Base-by-base conservation (phyloP, 192 early-diverging fungal genomes). In the Coemansia sp. region DNA sequence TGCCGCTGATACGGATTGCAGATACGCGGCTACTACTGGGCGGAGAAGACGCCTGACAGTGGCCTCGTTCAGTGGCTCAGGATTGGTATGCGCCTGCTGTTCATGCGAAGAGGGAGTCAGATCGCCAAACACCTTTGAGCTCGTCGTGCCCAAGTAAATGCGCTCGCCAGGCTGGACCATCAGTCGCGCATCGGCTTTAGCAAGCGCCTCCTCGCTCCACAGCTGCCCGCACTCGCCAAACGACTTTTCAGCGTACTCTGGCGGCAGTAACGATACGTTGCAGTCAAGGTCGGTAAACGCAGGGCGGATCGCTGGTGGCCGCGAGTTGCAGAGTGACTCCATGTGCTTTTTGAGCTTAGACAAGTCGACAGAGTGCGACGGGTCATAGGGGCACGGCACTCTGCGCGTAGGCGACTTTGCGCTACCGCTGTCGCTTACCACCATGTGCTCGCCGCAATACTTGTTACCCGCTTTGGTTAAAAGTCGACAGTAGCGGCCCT, bases 381-480 rank as follows among this genome's bases (percentile, higher is more conserved):
- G 82, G 67, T 92, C 91, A 41, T 86, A 91, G 14, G 92, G 91
- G 64, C 92, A 94, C 14, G 89, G 90, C 12, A 94, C 83, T 21
- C 92, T 85, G 42, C n/a, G 25, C 25, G 4, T n/a, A 63, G 21
- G 8, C 23, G 19, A 45, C 27, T 58, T 19, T 44, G 62, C 19
- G 36, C 59, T 25, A 31, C 14, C 19, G 41, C 50, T 60, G 57
- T 62, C 51, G 27, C 38, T 12, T 2, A 62, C 46, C 9, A 59
- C 31, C 62, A 59, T 44, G 73, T 94, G 92, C 63, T 94, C 90
- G 15, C 90, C 89, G 66, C 92, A 94, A 67, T 85, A 92, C 38
- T 84, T 84, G 62, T 76, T 78, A 0, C 71, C 79, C 6, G 65
- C 66, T 62, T 84, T 88, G n/a, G 88, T 69, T 19, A 69, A 75